Conservation (phyloP, 1,139 yeast species). For the Taphrina communis region DNA sequence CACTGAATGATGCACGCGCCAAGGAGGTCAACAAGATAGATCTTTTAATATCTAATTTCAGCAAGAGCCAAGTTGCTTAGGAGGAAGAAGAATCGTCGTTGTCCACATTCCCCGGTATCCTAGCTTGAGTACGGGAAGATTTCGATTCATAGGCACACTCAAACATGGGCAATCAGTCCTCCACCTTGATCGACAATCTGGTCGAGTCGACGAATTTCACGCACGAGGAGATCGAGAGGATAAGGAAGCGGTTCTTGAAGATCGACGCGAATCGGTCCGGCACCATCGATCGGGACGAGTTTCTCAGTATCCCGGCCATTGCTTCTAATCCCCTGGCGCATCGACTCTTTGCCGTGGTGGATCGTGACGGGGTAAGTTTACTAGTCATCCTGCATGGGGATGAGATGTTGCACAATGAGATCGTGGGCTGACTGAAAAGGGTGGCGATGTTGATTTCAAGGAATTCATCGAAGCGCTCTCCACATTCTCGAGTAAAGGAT, state of each 20-base stretch:
- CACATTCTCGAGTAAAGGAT: conserved; percentile 88
- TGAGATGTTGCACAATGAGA: not conserved
- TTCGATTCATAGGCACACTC: no score
- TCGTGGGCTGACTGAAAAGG: not conserved
- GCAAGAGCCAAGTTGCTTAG: not conserved
- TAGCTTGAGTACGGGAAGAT: no score
- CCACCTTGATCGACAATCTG: conserved; percentile 38
- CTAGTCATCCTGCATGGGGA: no score
- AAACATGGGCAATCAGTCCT: conserved; percentile 40
- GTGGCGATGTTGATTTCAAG: conserved; percentile 93
- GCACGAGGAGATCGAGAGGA: conserved; percentile 86
- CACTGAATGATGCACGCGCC: not conserved
- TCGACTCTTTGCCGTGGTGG: conserved; percentile 91
- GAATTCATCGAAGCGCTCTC: conserved; percentile 91
- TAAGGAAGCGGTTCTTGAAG: conserved; percentile 92
- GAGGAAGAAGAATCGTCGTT: not conserved
- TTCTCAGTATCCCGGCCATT: conserved; percentile 90
- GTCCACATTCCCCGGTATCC: not conserved
- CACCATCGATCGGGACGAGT: conserved; percentile 86
- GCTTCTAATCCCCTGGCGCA: conserved; percentile 86
- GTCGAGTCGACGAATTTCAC: conserved; percentile 55
- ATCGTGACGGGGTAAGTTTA: conserved; percentile 71
- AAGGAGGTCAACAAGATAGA: no score
- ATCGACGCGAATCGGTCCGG: conserved; percentile 93
- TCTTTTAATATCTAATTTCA: not conserved